phyloP scores from a whole-genome alignment of 1,284 basidiomycete species.

The Gastroboletus turbinatus region DNA sequence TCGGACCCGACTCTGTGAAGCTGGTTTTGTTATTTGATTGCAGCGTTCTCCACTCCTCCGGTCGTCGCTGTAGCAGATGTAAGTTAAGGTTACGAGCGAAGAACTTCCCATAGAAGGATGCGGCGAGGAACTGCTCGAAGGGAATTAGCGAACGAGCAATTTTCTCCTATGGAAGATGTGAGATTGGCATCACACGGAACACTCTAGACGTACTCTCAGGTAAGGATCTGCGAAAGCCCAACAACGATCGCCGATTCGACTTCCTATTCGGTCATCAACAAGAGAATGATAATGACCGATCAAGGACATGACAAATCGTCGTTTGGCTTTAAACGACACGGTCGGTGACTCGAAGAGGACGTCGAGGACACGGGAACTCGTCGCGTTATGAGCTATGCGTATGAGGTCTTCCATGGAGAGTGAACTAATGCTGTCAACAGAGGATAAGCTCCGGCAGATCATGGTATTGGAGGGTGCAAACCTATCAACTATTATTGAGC shows the following conservation, averaged over 20 bases:
- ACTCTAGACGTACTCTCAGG: slow-evolving; percentile 64
- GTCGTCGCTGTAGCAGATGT: slow-evolving; percentile 72
- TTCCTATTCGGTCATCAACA: slow-evolving; percentile 86
- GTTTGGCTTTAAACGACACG: slow-evolving; percentile 65
- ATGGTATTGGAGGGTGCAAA: slow-evolving; percentile 30
- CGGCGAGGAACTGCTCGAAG: slow-evolving; percentile 69
- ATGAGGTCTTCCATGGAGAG: slow-evolving; percentile 62
- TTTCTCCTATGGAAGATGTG: slow-evolving; percentile 68
- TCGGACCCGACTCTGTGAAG: slow-evolving; percentile 1
- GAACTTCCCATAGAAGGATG: slow-evolving; percentile 83
- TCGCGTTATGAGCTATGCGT: slow-evolving; percentile 66
- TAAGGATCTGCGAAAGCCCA: slow-evolving; percentile 89
- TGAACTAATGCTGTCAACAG: slow-evolving; percentile 52
- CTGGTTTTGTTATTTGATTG: slow-evolving; percentile 37
- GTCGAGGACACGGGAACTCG: slow-evolving; percentile 83
- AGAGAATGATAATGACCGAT: slow-evolving; percentile 77
- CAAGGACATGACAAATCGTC: slow-evolving; percentile 71
- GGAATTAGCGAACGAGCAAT: slow-evolving; percentile 78
- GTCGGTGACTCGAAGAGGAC: slow-evolving; percentile 69
- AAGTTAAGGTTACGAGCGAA: slow-evolving; percentile 80
- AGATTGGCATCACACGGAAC: slow-evolving; percentile 7
- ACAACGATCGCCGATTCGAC: slow-evolving; percentile 82
- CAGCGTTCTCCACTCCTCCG: slow-evolving; percentile 79
- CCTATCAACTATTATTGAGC: slow-evolving; percentile 70
- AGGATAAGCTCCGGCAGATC: slow-evolving; percentile 11